Conservation (phyloP, 164 flowering plant genomes). For the Dillenia turbinata region DNA sequence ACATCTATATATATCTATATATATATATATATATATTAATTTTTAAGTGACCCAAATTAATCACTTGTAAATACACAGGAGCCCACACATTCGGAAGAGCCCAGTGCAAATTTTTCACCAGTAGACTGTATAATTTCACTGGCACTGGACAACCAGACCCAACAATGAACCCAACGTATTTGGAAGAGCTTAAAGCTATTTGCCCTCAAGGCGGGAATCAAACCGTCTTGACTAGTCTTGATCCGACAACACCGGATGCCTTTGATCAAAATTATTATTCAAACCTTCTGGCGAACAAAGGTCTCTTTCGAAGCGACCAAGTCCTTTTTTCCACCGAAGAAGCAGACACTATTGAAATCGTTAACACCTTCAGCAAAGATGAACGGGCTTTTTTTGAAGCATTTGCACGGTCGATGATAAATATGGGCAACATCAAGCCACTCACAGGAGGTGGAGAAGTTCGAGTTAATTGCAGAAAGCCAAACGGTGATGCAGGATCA, state of each 20-base stretch:
- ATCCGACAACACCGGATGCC: constrained; percentile 9
- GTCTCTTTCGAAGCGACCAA: constrained; percentile 19
- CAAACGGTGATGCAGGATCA: no score
- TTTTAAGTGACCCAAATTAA: no score
- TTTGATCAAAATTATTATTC: constrained; percentile 16
- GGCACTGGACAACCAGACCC: constrained; percentile 9
- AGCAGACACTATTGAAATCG: no score
- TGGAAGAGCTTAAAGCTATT: neutral
- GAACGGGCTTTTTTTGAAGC: no score
- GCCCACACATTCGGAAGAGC: constrained; percentile 24
- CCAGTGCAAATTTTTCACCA: constrained; percentile 7
- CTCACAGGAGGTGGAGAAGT: no score
- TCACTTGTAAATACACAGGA: constrained; percentile 10
- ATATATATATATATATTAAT: no score
- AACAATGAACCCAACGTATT: constrained; percentile 1
- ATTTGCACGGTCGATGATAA: no score
- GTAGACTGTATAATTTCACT: constrained; percentile 15
- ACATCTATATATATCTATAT: no score
- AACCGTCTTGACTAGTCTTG: constrained; percentile 7
- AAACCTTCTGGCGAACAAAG: constrained; percentile 15
- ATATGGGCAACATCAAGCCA: no score
- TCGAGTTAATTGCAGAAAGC: no score
- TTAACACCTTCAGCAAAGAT: no score
- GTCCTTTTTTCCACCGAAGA: constrained; percentile 14
- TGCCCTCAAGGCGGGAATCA: constrained; percentile 9